phyloP scores from a whole-genome alignment of 164 flowering plant genomes.

The Cinnamomum micranthum region DNA sequence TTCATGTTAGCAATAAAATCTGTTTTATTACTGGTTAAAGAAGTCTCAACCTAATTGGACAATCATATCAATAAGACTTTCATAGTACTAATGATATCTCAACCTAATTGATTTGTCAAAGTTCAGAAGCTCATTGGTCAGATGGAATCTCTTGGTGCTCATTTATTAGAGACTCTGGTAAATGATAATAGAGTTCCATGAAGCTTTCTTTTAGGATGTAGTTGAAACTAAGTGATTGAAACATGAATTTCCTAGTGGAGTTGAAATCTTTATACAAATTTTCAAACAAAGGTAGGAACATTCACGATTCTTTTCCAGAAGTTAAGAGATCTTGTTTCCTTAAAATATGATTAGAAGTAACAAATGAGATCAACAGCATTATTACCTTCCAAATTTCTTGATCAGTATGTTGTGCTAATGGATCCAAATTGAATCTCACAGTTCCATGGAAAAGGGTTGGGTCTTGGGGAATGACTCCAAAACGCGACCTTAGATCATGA shows the following conservation, averaged over 20 bases:
- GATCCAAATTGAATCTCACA: conserved; percentile 65
- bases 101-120: no score
- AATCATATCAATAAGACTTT: no score
- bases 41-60: no score
- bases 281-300: background rate
- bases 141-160: background rate
- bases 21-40: no score
- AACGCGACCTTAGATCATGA: conserved; percentile 59
- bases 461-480: conserved; percentile 76
- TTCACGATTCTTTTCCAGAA: background rate
- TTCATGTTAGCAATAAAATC: no score
- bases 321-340: background rate
- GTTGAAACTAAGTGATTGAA: background rate
- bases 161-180: no score
- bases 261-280: background rate
- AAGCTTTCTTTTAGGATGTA: no score
- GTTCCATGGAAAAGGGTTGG: conserved; percentile 65
- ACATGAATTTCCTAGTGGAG: background rate
- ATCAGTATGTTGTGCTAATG: conserved; percentile 49
- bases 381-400: conserved; percentile 66
- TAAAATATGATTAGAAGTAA: background rate
- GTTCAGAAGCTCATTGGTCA: background rate
- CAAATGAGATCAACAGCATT: background rate
- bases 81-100: no score
- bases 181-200: no score